Base-by-base conservation (phyloP, 2,329 filamentous ascomycete genomes). In the Orbilia brochopaga region DNA sequence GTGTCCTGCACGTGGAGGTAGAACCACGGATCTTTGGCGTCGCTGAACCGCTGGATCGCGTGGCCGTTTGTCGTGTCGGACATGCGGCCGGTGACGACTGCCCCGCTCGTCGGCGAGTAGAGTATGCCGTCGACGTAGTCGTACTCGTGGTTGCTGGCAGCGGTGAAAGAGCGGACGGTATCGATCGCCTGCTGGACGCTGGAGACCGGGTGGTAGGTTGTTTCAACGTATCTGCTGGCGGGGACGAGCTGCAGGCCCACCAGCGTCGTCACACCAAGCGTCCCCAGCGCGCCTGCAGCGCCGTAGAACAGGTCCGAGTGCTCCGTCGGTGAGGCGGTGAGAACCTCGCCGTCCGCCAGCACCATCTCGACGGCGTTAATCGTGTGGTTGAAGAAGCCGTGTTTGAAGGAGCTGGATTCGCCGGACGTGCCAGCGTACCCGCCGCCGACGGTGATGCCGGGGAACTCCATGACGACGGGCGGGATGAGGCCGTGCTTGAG, bases 111-210 rank as follows among this genome's bases (percentile, higher is more conserved):
- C n/a, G 80, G 79, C 0, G 85, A 83, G 77, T 85, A 90, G 11
- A 87, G 80, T 40, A 91, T 88, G 0, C 83, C 88, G 69, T 91
- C 89, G 1, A 92, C 81, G 74, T 87, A 92, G 72, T 91, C 87
- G 40, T 53, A 24, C 82, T 80, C 0, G 77, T 75, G 0, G 76
- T 63, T 15, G 79, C 78, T 0, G 74, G 81, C 78, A 58, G 82
- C 79, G 23, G 88, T 81, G 27, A 80, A 80, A 11, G 78, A 75
- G 2, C 85, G 79, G 0, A 83, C 81, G 27, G 30, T 50, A 1
- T 60, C 59, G 4, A 48, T 58, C 8, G 66, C 66, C 17, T 64
- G 46, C 5, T 32, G 19, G 8, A 70, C 54, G 46, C 59, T 70
- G 11, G 66, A 64, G 15, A 70, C 66, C 3, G 59, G 66, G 11